These are phyloP conservation scores for Entomophthora muscae DNA, from an alignment of 371 early-diverging fungal genomes.

Conservation along the genomic window DNA sequence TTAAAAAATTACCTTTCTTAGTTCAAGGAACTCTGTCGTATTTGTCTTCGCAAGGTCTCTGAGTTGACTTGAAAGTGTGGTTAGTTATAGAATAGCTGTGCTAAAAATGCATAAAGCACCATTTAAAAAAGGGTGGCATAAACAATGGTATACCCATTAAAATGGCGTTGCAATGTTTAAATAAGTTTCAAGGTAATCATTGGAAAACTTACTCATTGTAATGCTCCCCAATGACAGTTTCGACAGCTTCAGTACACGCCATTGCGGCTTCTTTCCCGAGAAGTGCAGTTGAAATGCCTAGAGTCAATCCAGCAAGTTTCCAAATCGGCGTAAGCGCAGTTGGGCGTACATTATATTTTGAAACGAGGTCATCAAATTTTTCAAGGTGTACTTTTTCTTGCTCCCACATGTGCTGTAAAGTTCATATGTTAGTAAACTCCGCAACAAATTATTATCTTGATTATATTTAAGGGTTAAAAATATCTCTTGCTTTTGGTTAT, in stretches of 20 bases:
- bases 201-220: slow-evolving; percentile 59
- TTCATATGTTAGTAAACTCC: background rate
- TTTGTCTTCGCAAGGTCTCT: slow-evolving; percentile 48
- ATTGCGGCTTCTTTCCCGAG: slow-evolving; percentile 90
- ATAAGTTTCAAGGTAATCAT: background rate
- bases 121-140: too few relatives aligned
- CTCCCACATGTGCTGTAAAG: slow-evolving; percentile 73
- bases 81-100: too few relatives aligned
- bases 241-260: slow-evolving; percentile 97
- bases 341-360: slow-evolving; percentile 64
- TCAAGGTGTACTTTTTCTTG: slow-evolving; percentile 76
- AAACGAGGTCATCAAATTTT: slow-evolving; percentile 56
- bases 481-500: too few relatives aligned
- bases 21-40: slow-evolving; percentile 35
- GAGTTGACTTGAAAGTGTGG: slow-evolving; percentile 40
- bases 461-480: too few relatives aligned
- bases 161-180: too few relatives aligned
- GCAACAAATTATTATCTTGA: too few relatives aligned
- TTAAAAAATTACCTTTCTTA: slow-evolving; percentile 30
- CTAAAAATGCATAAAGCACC: too few relatives aligned
- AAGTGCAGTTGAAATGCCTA: slow-evolving; percentile 76
- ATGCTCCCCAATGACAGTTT: slow-evolving; percentile 91
- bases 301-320: slow-evolving; percentile 68
- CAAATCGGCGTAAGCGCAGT: slow-evolving; percentile 71
- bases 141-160: too few relatives aligned